Evolutionary conservation across 495 filamentous ascomycete species (phyloP).

Genomic region (Aspergillus conjunctus): DNA sequence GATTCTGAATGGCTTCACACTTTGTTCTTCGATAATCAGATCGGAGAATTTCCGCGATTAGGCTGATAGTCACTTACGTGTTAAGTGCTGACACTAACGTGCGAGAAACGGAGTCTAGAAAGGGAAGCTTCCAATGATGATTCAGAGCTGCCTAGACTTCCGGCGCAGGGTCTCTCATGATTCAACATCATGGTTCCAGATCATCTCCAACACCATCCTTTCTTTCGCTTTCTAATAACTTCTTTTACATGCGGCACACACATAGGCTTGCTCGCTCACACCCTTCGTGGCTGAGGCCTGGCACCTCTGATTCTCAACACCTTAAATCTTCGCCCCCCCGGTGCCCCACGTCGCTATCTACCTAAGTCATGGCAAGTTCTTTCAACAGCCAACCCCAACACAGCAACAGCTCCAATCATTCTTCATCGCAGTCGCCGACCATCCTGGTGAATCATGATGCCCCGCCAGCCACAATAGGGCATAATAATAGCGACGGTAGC

Average conservation of each 20-base stretch:
- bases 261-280: not conserved
- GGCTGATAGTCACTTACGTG: no score
- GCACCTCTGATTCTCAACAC: slow-evolving; percentile 13
- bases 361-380: slow-evolving; percentile 38
- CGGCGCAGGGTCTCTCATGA: not conserved
- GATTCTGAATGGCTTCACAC: no score
- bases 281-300: slow-evolving; percentile 14
- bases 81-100: no score
- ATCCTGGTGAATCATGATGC: slow-evolving; percentile 34
- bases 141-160: not conserved
- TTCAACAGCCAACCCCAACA: slow-evolving; percentile 59
- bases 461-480: slow-evolving; percentile 31
- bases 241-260: slow-evolving; percentile 9
- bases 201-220: not conserved
- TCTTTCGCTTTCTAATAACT: not conserved
- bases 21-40: no score
- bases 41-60: no score
- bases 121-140: not conserved
- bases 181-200: not conserved
- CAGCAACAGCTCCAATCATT: slow-evolving; percentile 34
- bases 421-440: slow-evolving; percentile 28
- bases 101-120: not conserved
- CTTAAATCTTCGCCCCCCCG: not conserved
- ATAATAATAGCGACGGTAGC: slow-evolving; percentile 55
- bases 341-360: slow-evolving; percentile 11